phyloP scores from a whole-genome alignment of 1,284 basidiomycete genomes.

The Pseudomicrostroma phylloplanum region DNA sequence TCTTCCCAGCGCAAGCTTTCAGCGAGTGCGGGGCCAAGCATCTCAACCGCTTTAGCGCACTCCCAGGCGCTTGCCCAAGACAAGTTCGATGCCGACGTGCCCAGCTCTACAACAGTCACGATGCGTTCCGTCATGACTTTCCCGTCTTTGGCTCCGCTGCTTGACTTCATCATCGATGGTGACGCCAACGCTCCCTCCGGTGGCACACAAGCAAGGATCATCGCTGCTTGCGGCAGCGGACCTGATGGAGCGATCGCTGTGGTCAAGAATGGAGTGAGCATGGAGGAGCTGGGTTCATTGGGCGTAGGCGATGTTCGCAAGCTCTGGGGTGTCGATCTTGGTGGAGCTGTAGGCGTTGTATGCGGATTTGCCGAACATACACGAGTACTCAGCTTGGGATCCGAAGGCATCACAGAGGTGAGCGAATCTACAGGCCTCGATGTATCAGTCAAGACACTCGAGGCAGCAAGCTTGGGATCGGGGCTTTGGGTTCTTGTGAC shows the following conservation, averaged over 20 bases:
- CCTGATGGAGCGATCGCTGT: conserved; percentile 75
- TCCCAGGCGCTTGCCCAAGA: no score
- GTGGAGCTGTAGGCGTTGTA: not conserved
- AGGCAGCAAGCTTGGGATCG: not conserved
- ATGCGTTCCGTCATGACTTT: not conserved
- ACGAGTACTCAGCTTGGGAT: conserved; percentile 13
- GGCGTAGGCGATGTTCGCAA: conserved; percentile 2
- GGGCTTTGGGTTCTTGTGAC: conserved; percentile 16
- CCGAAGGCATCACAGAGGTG: not conserved
- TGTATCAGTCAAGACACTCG: conserved; percentile 47
- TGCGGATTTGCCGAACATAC: conserved; percentile 6
- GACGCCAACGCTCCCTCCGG: conserved; percentile 18
- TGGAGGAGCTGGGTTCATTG: conserved; percentile 59
- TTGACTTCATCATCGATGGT: conserved; percentile 73
- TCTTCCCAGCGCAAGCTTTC: no score
- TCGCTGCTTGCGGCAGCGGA: conserved; percentile 80
- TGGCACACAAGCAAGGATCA: conserved; percentile 64
- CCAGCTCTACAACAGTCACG: not conserved
- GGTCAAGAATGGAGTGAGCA: conserved; percentile 77
- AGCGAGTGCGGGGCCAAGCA: no score
- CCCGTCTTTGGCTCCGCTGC: conserved; percentile 66
- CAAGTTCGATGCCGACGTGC: no score
- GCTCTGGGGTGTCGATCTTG: conserved; percentile 5
- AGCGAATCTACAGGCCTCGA: not conserved
- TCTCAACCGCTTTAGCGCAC: no score